Conservation (phyloP, 176 grass and related monocot species). For the Avena eriantha region DNA sequence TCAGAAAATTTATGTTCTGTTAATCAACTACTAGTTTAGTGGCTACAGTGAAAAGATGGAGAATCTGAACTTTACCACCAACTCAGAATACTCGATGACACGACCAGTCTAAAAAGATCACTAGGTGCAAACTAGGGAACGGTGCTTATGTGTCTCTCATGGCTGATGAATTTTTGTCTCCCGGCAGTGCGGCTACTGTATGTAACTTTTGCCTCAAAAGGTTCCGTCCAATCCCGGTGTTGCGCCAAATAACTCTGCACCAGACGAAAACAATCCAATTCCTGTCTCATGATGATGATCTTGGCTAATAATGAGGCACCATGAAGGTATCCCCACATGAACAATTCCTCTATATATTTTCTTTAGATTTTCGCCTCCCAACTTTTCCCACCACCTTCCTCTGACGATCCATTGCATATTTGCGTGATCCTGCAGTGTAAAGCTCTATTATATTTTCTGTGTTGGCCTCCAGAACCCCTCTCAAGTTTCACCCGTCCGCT, state of each 20-base stretch:
- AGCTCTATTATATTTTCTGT: constrained; percentile 31
- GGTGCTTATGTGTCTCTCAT: not conserved
- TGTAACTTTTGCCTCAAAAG: not conserved
- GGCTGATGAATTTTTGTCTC: too few relatives aligned
- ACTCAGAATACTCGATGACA: not conserved
- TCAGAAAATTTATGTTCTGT: not conserved
- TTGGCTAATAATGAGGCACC: constrained; percentile 33
- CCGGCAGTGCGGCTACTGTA: not conserved
- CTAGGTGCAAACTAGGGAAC: not conserved
- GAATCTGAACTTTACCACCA: constrained; percentile 9
- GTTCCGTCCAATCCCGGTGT: constrained; percentile 22
- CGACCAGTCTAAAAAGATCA: not conserved
- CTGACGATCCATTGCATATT: constrained; percentile 47
- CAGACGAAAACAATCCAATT: constrained; percentile 24
- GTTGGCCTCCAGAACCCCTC: constrained; percentile 40
- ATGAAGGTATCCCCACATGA: constrained; percentile 48
- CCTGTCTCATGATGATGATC: constrained; percentile 35
- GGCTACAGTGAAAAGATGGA: not conserved
- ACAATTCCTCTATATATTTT: not conserved
- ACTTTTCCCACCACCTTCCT: not conserved
- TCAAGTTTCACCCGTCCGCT: constrained; percentile 60
- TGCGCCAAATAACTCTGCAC: constrained; percentile 40
- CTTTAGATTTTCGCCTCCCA: constrained; percentile 37
- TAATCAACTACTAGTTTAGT: not conserved
- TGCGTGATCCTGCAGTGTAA: constrained; percentile 17